Evolutionary conservation across 2,329 filamentous ascomycete species (phyloP).

Genomic region (Monosporascus sp.): DNA sequence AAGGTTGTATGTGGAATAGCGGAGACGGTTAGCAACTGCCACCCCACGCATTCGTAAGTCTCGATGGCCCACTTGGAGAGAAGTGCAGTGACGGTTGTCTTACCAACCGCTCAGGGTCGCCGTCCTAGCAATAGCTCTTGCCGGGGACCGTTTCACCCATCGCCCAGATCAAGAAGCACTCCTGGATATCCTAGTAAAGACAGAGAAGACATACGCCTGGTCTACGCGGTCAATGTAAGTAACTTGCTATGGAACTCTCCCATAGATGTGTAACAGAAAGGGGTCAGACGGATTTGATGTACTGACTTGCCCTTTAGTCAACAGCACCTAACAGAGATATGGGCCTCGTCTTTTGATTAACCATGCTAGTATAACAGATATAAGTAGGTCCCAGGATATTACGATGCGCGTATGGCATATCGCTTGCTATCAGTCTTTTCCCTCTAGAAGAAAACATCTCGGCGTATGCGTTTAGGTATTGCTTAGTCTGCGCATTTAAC

Average conservation of each 20-base stretch:
- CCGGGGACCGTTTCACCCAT: slow-evolving; percentile 31
- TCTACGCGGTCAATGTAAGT: slow-evolving; percentile 7
- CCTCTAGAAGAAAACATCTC: not conserved
- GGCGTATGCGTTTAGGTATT: not conserved
- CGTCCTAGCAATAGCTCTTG: slow-evolving; percentile 20
- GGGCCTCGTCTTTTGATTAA: not conserved
- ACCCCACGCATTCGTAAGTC: slow-evolving; percentile 18
- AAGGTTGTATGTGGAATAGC: slow-evolving; percentile 22
- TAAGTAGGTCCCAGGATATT: not conserved
- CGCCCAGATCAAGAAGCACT: slow-evolving; percentile 25
- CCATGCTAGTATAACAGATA: not conserved
- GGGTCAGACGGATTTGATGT: no score
- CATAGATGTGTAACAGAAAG: not conserved
- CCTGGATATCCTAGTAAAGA: slow-evolving; percentile 24
- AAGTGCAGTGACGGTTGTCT: not conserved
- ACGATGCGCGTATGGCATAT: not conserved
- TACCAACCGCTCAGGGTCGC: slow-evolving; percentile 6
- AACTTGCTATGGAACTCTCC: not conserved
- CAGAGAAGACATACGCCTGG: slow-evolving; percentile 18
- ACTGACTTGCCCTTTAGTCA: not conserved
- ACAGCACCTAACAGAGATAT: not conserved
- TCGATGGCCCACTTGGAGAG: not conserved
- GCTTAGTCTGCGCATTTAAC: not conserved
- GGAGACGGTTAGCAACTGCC: slow-evolving; percentile 9
- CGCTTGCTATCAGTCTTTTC: not conserved